Conservation (phyloP, 257 asterid genomes). For the Plantago major region DNA sequence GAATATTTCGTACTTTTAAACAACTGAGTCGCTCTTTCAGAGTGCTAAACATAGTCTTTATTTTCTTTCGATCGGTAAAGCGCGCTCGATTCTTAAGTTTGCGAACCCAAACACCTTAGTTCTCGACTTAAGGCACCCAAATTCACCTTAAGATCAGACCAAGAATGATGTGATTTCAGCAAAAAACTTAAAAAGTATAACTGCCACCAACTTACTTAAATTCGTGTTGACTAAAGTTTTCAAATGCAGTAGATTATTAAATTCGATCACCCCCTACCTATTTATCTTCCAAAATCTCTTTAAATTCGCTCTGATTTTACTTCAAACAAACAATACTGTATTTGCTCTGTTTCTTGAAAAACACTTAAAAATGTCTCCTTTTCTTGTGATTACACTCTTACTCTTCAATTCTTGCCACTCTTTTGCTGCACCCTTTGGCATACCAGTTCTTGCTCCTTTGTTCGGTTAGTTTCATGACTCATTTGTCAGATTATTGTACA, state of each 20-base stretch:
- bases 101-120: no score
- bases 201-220: constrained; percentile 6
- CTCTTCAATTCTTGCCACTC: constrained; percentile 11
- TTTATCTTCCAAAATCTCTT: background rate
- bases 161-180: no score
- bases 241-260: background rate
- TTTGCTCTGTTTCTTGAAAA: background rate
- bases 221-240: background rate
- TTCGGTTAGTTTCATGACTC: constrained; percentile 20
- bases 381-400: constrained; percentile 24
- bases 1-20: no score
- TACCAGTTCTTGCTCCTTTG: background rate
- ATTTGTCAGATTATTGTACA: background rate
- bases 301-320: no score
- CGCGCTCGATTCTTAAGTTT: no score
- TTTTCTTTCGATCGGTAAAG: no score
- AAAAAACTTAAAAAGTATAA: constrained; percentile 1
- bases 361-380: constrained; percentile 1
- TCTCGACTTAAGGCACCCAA: no score
- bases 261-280: background rate
- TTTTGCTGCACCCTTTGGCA: background rate
- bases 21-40: no score
- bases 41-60: no score
- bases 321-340: background rate
- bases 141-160: no score